Conservation (phyloP, 257 asterid genomes). For the Primulina tabacum region DNA sequence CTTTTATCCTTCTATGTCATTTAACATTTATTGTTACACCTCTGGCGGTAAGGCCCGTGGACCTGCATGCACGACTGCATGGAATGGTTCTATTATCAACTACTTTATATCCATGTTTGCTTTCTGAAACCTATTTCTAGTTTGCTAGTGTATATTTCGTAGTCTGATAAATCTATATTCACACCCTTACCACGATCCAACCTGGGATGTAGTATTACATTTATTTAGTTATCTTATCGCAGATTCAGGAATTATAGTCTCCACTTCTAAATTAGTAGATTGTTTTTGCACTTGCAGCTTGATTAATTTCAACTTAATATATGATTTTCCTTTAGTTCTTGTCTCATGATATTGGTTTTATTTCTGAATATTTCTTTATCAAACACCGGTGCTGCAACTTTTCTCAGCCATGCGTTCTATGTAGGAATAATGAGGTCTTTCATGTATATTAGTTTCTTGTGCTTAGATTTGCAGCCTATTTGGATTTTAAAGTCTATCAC, state of each 20-base stretch:
- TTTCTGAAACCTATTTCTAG: neutral
- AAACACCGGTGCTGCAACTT: neutral
- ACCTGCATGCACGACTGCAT: neutral
- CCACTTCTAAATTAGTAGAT: neutral
- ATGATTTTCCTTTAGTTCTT: neutral
- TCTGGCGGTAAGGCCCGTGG: neutral
- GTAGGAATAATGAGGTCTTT: neutral
- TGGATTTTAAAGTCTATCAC: constrained; percentile 3
- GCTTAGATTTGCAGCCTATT: constrained; percentile 3
- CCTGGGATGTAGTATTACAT: neutral
- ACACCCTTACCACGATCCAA: neutral
- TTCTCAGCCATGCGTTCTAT: neutral
- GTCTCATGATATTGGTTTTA: neutral
- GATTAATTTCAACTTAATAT: neutral
- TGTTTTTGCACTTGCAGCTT: neutral
- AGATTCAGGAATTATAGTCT: neutral
- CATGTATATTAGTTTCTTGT: neutral
- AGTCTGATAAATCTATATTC: neutral
- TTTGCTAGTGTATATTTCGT: neutral
- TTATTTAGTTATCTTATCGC: neutral
- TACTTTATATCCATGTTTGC: neutral
- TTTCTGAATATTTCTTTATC: neutral
- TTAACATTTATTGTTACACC: neutral
- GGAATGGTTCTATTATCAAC: neutral
- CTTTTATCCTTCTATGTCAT: neutral